phyloP scores from a whole-genome alignment of 306 rosid genomes.

The Cucurbita maxima region DNA sequence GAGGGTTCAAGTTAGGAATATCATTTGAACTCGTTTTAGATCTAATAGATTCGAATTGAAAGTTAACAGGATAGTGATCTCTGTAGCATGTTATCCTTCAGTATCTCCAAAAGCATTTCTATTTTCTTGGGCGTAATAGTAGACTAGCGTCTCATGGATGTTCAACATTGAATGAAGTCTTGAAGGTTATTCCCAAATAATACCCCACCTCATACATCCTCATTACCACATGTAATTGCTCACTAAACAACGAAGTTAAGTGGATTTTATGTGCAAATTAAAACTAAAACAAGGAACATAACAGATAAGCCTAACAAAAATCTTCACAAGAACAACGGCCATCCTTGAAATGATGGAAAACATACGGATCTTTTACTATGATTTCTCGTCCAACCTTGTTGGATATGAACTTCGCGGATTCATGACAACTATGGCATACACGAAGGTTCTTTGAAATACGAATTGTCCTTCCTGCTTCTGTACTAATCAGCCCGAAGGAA shows the following conservation, averaged over 20 bases:
- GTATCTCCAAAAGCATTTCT: no score
- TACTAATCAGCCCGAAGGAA: conserved; percentile 50
- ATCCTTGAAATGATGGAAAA: conserved; percentile 49
- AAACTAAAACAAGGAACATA: neutral
- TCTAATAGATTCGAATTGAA: neutral
- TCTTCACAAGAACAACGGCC: conserved; percentile 51
- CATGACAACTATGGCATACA: conserved; percentile 43
- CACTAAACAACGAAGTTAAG: no score
- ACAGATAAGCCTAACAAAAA: conserved; percentile 21
- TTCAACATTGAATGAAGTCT: no score
- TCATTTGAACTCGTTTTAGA: neutral
- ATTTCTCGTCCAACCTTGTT: conserved; percentile 33
- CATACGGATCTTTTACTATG: conserved; percentile 45
- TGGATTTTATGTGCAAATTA: no score
- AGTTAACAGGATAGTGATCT: no score
- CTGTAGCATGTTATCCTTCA: no score
- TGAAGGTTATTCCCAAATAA: no score
- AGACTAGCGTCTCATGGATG: no score
- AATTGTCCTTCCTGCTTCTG: conserved; percentile 25
- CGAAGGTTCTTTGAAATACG: conserved; percentile 42
- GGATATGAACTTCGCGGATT: conserved; percentile 37
- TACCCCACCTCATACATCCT: no score
- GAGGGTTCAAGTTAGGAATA: neutral
- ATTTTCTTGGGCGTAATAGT: no score
- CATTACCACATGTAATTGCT: no score